Evolutionary conservation across 2,329 filamentous ascomycete species (phyloP), one percentile per base, ranked within the genome.

Genomic region (Ophiostoma angusticollis): DNA sequence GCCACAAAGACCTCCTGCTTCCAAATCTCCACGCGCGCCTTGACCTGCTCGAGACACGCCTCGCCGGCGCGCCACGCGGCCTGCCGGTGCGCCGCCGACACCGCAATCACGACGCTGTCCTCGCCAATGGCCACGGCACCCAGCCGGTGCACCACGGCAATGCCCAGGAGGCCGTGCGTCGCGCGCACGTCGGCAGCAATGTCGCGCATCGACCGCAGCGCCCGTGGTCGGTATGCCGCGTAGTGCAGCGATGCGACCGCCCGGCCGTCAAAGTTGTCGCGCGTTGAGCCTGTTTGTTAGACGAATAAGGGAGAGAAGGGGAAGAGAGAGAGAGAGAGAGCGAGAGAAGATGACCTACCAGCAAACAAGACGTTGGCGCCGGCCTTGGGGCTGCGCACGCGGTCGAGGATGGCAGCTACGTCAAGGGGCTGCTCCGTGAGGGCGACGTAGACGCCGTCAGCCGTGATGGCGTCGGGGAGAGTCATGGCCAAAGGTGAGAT

Each of bases 11-110:
- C 81, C 63, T 96, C 89, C 47, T 77, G 67, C 63, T 95, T 95
- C 89, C 89, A 95, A 30, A 98, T 79, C 64, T 98, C 91, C n/a
- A 84, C 84, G 48, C 70, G 76, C 40, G 72, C 74, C 64, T 96
- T 98, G 54, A 84, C 85, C 55, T 74, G 65, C 63, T 96, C 89
- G 42, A 96, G 62, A 24, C 86, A 82, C 61, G 93, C 84, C 63
- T 96, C 89, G 0, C 84, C 89, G 0, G 82, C 89, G 50, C 65
- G 63, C 89, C 89, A 98, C 5, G 84, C 87, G 12, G 81, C 83
- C 50, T 81, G 73, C 7, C 91, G 69, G 62, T 96, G 91, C 25
- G 82, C 76, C 21, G 84, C 72, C 31, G 83, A 86, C 4, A 95
- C 82, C 1, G 84, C 83, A 50, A 96, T 86, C 40, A 93, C 63